Evolutionary conservation across 2,329 filamentous ascomycete species (phyloP).

Genomic region (Penicillium olsonii): DNA sequence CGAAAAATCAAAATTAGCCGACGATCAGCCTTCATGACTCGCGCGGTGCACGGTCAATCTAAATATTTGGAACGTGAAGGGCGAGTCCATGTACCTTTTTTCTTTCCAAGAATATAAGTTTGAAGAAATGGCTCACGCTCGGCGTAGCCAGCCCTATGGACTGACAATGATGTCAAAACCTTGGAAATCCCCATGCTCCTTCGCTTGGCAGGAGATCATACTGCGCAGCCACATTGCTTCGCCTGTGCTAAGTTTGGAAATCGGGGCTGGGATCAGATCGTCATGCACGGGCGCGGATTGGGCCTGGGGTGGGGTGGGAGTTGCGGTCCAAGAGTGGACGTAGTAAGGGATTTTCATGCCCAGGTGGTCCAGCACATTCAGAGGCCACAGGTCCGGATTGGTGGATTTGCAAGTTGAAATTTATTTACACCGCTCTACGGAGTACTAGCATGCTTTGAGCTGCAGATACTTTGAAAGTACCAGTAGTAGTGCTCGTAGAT

Average conservation of each 20-base stretch:
- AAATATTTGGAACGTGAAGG: too few species aligned
- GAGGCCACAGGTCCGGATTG: too few species aligned
- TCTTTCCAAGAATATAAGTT: too few species aligned
- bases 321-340: background rate
- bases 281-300: background rate
- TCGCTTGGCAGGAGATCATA: background rate
- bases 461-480: too few species aligned
- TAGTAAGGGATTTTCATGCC: background rate
- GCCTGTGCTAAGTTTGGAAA: constrained; percentile 2
- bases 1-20: background rate
- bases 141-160: background rate
- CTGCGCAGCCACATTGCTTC: constrained; percentile 3
- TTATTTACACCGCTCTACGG: too few species aligned
- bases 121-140: too few species aligned
- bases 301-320: background rate
- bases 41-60: too few species aligned
- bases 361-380: too few species aligned
- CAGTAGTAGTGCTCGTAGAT: too few species aligned
- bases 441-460: background rate
- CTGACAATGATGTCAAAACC: background rate
- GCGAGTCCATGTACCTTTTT: too few species aligned
- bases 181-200: background rate
- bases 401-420: too few species aligned
- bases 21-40: too few species aligned
- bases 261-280: background rate